These are phyloP conservation scores for Jackrogersella multiformis DNA, from an alignment of 495 filamentous ascomycete species.

Conservation along the genomic window DNA sequence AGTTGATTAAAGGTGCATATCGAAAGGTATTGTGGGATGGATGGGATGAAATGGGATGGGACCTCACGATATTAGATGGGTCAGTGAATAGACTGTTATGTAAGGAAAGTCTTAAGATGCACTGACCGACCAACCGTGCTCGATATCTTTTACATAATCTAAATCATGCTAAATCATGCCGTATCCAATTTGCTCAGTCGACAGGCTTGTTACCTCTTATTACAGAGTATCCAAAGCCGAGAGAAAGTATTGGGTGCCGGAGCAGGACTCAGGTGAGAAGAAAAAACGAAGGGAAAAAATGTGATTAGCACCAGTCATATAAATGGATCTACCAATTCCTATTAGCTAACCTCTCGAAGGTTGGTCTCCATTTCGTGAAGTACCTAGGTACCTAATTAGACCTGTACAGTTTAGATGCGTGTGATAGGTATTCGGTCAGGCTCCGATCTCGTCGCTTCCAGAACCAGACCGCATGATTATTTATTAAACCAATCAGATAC, in stretches of 20 bases:
- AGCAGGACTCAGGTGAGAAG: slow-evolving; percentile 5
- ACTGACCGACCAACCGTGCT: slow-evolving; percentile 40
- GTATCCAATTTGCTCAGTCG: slow-evolving; percentile 37
- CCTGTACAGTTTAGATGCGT: slow-evolving; percentile 15
- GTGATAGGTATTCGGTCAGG: slow-evolving; percentile 33
- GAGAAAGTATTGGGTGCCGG: slow-evolving; percentile 8
- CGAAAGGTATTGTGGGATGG: background rate
- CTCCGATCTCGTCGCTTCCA: slow-evolving; percentile 42
- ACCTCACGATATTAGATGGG: background rate
- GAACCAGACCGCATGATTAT: slow-evolving; percentile 38
- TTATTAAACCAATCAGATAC: slow-evolving; percentile 24
- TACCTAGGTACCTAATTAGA: slow-evolving; percentile 11
- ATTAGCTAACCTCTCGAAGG: slow-evolving; percentile 35
- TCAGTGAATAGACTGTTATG: slow-evolving; percentile 24
- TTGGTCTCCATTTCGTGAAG: slow-evolving; percentile 28
- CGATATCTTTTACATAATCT: slow-evolving; percentile 52
- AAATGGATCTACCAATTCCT: slow-evolving; percentile 38
- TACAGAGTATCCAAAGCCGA: slow-evolving; percentile 17
- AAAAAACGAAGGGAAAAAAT: slow-evolving; percentile 25
- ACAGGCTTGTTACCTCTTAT: background rate
- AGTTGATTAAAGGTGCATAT: slow-evolving; percentile 10
- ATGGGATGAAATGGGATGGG: no score
- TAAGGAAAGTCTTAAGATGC: slow-evolving; percentile 19
- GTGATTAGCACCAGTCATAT: slow-evolving; percentile 32
- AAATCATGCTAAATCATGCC: slow-evolving; percentile 21